Evolutionary conservation across 345 rosid genomes (phyloP).

Genomic region (Populus simonii): DNA sequence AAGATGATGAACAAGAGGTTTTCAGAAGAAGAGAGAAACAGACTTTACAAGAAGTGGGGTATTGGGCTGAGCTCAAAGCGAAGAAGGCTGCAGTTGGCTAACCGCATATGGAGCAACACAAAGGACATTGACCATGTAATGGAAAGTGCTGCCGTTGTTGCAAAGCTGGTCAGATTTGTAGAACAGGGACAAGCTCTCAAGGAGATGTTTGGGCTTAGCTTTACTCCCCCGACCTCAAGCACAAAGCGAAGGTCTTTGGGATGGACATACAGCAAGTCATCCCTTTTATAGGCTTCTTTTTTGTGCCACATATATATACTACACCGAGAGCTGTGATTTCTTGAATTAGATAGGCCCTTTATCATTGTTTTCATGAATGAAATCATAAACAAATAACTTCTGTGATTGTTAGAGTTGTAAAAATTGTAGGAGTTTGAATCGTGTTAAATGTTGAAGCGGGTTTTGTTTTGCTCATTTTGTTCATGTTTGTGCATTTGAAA

Average conservation of each 20-base stretch:
- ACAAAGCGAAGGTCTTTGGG: conserved; percentile 51
- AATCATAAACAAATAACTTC: neutral
- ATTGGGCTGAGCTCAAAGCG: conserved; percentile 64
- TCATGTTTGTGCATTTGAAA: neutral
- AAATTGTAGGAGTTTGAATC: neutral
- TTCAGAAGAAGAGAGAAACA: conserved; percentile 57
- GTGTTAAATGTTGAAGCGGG: neutral
- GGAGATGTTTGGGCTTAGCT: conserved; percentile 90
- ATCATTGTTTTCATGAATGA: neutral
- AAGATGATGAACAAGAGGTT: conserved; percentile 77
- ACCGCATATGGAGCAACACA: conserved; percentile 61
- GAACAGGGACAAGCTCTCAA: conserved; percentile 78
- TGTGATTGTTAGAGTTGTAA: conserved; percentile 1
- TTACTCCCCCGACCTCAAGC: conserved; percentile 58
- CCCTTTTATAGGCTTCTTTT: conserved; percentile 40
- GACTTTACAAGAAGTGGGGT: conserved; percentile 76
- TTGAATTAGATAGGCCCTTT: neutral
- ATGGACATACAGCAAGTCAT: conserved; percentile 70
- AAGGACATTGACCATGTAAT: conserved; percentile 52
- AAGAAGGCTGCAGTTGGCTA: conserved; percentile 72
- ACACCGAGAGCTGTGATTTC: neutral
- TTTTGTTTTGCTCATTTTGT: neutral
- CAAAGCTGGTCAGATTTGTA: conserved; percentile 69
- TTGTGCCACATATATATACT: neutral
- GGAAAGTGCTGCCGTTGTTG: conserved; percentile 76